A percentile compares a stretch with the other conserved stretches of the same genome.
Conservation (phyloP, 1,139 yeast genomes). For the Saccharomyces uvarum region DNA sequence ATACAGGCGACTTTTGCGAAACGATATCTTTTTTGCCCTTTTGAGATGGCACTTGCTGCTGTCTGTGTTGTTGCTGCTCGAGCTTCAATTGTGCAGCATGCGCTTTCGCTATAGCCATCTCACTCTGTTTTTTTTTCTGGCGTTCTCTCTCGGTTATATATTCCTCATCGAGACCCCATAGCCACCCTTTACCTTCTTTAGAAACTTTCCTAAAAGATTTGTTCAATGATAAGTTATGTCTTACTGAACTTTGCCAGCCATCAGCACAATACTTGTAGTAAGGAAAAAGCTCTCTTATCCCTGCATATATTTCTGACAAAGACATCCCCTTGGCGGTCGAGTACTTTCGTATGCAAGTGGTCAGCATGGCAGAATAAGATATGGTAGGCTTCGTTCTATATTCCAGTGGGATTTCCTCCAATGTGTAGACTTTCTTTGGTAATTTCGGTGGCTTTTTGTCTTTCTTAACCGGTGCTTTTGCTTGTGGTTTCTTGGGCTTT, state of each 20-base stretch:
- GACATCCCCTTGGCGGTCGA: slow-evolving; percentile 69
- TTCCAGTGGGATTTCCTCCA: slow-evolving; percentile 81
- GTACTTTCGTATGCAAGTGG: slow-evolving; percentile 63
- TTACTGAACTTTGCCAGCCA: slow-evolving; percentile 94
- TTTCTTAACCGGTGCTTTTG: not conserved
- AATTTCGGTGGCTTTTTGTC: slow-evolving; percentile 46
- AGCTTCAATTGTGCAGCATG: slow-evolving; percentile 49
- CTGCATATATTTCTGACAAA: slow-evolving; percentile 75
- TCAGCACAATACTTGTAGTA: slow-evolving; percentile 89
- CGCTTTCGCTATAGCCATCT: slow-evolving; percentile 50
- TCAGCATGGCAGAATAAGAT: slow-evolving; percentile 72
- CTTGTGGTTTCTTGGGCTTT: slow-evolving; percentile 1
- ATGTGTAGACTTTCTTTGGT: slow-evolving; percentile 51
- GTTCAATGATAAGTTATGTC: slow-evolving; percentile 80
- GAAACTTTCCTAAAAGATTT: slow-evolving; percentile 73
- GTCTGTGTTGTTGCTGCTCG: slow-evolving; percentile 38
- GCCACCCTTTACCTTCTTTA: slow-evolving; percentile 83
- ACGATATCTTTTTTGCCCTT: slow-evolving; percentile 29
- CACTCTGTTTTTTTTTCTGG: slow-evolving; percentile 61
- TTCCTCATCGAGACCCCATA: slow-evolving; percentile 84
- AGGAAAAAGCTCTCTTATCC: slow-evolving; percentile 81
- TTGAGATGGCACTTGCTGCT: slow-evolving; percentile 25
- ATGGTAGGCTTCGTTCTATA: slow-evolving; percentile 75
- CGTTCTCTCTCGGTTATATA: slow-evolving; percentile 75
- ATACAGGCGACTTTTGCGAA: slow-evolving; percentile 18